Percentiles rank a stretch among this genome's conserved stretches.
These are phyloP conservation scores for Evansstolkia leycettana DNA, from an alignment of 495 filamentous ascomycete genomes.

Conservation along the genomic window DNA sequence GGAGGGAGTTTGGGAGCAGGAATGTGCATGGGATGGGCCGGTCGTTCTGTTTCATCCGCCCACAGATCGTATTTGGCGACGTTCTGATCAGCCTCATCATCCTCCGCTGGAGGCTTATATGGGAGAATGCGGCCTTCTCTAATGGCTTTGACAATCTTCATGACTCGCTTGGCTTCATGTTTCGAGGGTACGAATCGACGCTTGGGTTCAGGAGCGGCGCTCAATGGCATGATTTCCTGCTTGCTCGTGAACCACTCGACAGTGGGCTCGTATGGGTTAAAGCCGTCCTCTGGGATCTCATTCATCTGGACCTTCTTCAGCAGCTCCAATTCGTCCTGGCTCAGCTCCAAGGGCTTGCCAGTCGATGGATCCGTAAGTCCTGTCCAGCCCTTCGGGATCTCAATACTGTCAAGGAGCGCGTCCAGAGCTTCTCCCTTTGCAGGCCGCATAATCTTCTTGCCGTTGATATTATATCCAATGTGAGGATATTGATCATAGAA, in stretches of 20 bases:
- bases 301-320: slow-evolving; percentile 84
- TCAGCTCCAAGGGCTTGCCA: slow-evolving; percentile 81
- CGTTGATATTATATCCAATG: slow-evolving; percentile 97
- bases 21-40: slow-evolving; percentile 87
- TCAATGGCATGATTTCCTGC: slow-evolving; percentile 86
- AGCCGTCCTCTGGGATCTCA: slow-evolving; percentile 73
- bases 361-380: slow-evolving; percentile 87
- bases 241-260: slow-evolving; percentile 89
- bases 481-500: slow-evolving; percentile 98
- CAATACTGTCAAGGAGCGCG: slow-evolving; percentile 88
- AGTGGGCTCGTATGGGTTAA: slow-evolving; percentile 84
- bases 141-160: slow-evolving; percentile 97
- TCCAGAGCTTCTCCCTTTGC: slow-evolving; percentile 90
- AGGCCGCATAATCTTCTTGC: slow-evolving; percentile 92
- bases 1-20: slow-evolving; percentile 93
- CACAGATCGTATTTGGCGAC: slow-evolving; percentile 81
- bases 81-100: slow-evolving; percentile 55
- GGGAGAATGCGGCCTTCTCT: slow-evolving; percentile 87
- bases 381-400: slow-evolving; percentile 97
- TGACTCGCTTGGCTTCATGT: slow-evolving; percentile 89
- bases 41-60: slow-evolving; percentile 74
- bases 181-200: slow-evolving; percentile 94
- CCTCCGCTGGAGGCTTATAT: slow-evolving; percentile 69
- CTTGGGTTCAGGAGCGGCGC: slow-evolving; percentile 90
- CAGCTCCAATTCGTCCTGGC: slow-evolving; percentile 77